phyloP scores from a whole-genome alignment of 1,139 yeast species.

The Yamadazyma trypodendri region DNA sequence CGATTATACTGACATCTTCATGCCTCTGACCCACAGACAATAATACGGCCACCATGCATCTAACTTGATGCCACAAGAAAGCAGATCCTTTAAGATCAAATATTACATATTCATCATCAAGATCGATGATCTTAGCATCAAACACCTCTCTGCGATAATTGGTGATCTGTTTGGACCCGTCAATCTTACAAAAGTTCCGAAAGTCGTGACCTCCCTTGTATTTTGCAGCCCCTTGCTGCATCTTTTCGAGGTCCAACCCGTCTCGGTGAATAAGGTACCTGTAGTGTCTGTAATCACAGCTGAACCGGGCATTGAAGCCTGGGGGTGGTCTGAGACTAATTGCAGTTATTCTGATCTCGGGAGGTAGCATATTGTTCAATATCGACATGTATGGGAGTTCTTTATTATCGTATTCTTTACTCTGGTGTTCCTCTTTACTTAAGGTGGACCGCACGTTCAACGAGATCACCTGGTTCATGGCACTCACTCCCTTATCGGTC shows the following conservation, averaged over 20 bases:
- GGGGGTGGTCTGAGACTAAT: conserved; percentile 80
- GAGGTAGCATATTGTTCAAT: conserved; percentile 74
- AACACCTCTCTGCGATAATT: conserved; percentile 64
- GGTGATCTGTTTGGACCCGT: conserved; percentile 88
- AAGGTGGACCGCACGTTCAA: conserved; percentile 71
- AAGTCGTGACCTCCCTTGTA: conserved; percentile 85
- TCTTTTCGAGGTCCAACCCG: conserved; percentile 57
- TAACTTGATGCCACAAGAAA: conserved; percentile 96
- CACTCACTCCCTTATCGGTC: conserved; percentile 96
- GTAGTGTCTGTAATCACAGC: conserved; percentile 82
- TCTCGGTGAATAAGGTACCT: conserved; percentile 66
- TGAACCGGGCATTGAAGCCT: conserved; percentile 88
- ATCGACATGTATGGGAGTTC: conserved; percentile 79
- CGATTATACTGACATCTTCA: conserved; percentile 61
- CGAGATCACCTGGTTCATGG: conserved; percentile 92
- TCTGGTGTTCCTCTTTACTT: conserved; percentile 53
- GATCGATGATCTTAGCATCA: conserved; percentile 47
- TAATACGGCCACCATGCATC: conserved; percentile 88
- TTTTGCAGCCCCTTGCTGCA: conserved; percentile 66
- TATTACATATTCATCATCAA: conserved; percentile 52
- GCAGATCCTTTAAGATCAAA: conserved; percentile 87
- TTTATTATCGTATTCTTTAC: conserved; percentile 51
- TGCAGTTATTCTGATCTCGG: conserved; percentile 79
- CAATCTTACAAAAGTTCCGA: conserved; percentile 90
- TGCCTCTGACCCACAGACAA: conserved; percentile 76